phyloP scores from a whole-genome alignment of 306 rosid species.

The Pyrus communis region DNA sequence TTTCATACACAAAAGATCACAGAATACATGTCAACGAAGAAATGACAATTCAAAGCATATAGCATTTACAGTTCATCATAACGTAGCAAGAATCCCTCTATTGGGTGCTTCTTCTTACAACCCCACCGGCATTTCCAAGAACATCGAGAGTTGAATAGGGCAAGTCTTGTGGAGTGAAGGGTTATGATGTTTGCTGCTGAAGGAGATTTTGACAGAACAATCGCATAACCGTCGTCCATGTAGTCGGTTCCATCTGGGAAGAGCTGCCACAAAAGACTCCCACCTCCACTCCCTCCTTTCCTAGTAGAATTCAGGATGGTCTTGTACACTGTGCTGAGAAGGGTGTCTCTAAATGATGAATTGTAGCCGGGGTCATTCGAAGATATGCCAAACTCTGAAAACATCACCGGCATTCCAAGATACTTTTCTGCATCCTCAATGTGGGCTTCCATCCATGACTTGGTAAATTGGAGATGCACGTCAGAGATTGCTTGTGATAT shows the following conservation, averaged over 20 bases:
- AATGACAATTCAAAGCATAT: background rate
- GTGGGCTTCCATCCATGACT: conserved; percentile 92
- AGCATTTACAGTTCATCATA: conserved; percentile 33
- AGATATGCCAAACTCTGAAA: conserved; percentile 84
- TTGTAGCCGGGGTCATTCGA: conserved; percentile 74
- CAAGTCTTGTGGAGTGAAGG: conserved; percentile 54
- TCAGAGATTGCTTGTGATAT: conserved; percentile 59
- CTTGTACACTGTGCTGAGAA: conserved; percentile 48
- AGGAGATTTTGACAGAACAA: conserved; percentile 57
- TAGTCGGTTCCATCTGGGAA: conserved; percentile 79
- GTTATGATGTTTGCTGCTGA: conserved; percentile 54
- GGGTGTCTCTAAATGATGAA: conserved; percentile 51
- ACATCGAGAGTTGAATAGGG: conserved; percentile 54
- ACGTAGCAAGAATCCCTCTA: conserved; percentile 18
- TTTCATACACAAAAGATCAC: too few species aligned
- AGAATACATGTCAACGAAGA: background rate
- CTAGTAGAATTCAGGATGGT: conserved; percentile 49
- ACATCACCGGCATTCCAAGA: conserved; percentile 81
- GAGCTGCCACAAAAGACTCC: conserved; percentile 82
- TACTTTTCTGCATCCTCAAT: conserved; percentile 81
- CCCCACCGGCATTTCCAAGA: conserved; percentile 71
- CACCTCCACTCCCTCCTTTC: conserved; percentile 86
- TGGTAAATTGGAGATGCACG: conserved; percentile 62
- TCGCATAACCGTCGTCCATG: conserved; percentile 90
- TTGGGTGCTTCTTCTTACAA: conserved; percentile 50